These are phyloP conservation scores for Cercospora nicotianae DNA, from an alignment of 2,329 filamentous ascomycete species.

Conservation along the genomic window DNA sequence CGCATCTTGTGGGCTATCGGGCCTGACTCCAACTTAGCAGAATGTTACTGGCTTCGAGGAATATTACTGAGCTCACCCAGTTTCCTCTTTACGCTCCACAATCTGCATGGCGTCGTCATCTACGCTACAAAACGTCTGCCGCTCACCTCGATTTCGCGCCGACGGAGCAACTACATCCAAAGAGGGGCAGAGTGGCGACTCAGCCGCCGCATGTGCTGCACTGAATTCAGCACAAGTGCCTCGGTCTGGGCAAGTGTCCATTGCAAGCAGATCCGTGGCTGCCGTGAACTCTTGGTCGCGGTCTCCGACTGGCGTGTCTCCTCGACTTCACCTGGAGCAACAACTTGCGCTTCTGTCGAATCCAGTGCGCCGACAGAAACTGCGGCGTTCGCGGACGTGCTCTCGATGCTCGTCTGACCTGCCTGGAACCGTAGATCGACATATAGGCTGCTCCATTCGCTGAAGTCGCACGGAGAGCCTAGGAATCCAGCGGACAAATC, in stretches of 20 bases:
- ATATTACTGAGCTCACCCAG: not conserved
- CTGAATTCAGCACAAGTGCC: not conserved
- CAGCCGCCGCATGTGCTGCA: not conserved
- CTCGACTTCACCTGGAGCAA: not conserved
- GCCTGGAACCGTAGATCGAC: not conserved
- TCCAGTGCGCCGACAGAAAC: not conserved
- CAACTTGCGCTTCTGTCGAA: not conserved
- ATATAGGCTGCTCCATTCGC: not conserved
- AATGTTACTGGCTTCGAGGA: not conserved
- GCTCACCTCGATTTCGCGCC: not conserved
- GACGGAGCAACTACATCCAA: not conserved
- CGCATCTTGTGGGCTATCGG: not conserved
- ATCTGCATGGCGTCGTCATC: not conserved
- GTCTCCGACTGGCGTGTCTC: not conserved
- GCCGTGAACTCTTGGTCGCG: not conserved
- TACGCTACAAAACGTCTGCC: not conserved
- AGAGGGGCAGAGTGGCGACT: not conserved
- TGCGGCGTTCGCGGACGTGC: not conserved
- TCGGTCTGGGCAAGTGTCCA: not conserved
- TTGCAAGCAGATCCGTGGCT: not conserved
- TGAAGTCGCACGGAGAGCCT: not conserved
- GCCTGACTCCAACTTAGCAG: not conserved
- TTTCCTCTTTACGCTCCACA: not conserved
- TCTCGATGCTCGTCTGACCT: not conserved
- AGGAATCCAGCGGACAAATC: not conserved